A percentile compares a stretch with the other conserved stretches of the same genome.
Conservation (phyloP, 2,329 filamentous ascomycete genomes). For the Dactylellina leptospora region DNA sequence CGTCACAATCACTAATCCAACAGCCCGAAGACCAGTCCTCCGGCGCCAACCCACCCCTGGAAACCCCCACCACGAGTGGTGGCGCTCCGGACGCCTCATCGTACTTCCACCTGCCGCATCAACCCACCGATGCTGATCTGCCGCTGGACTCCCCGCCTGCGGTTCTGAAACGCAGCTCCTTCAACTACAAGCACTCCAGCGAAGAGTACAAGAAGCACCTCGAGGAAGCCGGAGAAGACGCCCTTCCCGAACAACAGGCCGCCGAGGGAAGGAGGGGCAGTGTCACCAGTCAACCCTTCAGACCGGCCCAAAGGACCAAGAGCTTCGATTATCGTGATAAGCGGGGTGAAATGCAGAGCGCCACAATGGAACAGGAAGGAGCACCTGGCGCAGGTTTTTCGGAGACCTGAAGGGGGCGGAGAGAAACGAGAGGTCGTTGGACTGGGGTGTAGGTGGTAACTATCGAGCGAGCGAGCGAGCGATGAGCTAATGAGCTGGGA, state of each 20-base stretch:
- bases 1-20: constrained; percentile 54
- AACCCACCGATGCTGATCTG: constrained; percentile 23
- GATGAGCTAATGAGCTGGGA: too few relatives aligned
- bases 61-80: constrained; percentile 1
- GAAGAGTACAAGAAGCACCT: constrained; percentile 42
- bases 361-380: constrained; percentile 11
- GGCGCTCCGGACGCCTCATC: constrained; percentile 11
- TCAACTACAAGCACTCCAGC: constrained; percentile 34
- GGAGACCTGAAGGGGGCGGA: constrained; percentile 22
- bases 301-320: constrained; percentile 39
- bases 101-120: constrained; percentile 37
- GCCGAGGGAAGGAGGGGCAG: constrained; percentile 23
- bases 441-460: background rate
- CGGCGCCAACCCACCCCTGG: background rate
- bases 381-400: constrained; percentile 20
- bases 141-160: constrained; percentile 30
- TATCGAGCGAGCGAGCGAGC: background rate
- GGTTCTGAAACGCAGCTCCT: constrained; percentile 29
- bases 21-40: constrained; percentile 3
- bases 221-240: background rate
- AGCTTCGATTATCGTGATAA: constrained; percentile 48
- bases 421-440: background rate
- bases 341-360: constrained; percentile 39
- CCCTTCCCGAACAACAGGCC: background rate
- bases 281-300: constrained; percentile 45